Conservation (phyloP, 2,329 filamentous ascomycete genomes). For the Fusarium haematococcum region DNA sequence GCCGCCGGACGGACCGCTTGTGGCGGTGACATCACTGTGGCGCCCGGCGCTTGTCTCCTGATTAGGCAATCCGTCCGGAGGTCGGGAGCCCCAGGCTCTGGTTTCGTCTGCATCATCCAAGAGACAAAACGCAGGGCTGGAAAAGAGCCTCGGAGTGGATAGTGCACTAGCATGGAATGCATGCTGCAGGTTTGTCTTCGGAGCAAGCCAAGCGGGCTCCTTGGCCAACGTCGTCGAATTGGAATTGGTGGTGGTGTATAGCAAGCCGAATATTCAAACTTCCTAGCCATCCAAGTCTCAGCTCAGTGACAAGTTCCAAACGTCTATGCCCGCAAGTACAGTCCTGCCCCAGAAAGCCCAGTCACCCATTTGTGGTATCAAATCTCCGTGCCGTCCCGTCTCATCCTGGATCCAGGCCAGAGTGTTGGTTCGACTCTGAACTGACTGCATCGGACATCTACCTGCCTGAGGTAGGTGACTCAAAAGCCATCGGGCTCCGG, state of each 20-base stretch:
- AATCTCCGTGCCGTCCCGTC: neutral
- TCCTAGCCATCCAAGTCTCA: neutral
- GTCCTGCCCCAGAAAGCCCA: neutral
- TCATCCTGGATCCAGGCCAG: neutral
- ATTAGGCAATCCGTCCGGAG: constrained; percentile 25
- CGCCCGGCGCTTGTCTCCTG: constrained; percentile 9
- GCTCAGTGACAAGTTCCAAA: neutral
- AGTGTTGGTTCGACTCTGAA: neutral
- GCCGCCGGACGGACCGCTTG: constrained; percentile 29
- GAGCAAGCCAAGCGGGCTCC: neutral
- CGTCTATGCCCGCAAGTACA: neutral
- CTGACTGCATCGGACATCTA: constrained; percentile 1
- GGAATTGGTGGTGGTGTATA: neutral
- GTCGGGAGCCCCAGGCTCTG: neutral
- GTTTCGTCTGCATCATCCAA: neutral
- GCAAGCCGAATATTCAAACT: neutral
- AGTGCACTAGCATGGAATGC: neutral
- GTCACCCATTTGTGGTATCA: neutral
- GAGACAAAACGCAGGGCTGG: neutral
- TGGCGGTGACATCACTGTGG: constrained; percentile 21
- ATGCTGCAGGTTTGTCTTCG: neutral
- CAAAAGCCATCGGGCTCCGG: constrained; percentile 9
- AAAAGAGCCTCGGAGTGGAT: constrained; percentile 5
- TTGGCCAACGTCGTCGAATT: neutral
- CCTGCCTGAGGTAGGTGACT: constrained; percentile 9